Conservation (phyloP, 352 stramenopile genomes). For the Phytophthora rubi region DNA sequence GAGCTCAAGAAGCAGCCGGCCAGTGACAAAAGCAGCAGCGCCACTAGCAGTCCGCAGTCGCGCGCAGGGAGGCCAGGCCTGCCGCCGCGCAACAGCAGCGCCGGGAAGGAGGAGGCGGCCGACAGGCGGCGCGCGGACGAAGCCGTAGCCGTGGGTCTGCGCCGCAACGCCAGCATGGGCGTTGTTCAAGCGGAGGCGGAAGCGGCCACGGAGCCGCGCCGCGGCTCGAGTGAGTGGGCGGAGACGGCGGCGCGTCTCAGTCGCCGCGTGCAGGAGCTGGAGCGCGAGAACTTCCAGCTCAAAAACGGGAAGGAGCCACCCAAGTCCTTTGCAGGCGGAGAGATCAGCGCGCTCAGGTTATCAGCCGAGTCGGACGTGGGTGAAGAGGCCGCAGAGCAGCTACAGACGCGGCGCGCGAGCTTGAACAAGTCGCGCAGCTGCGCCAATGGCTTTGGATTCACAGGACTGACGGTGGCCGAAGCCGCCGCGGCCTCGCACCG, state of each 20-base stretch:
- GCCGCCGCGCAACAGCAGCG: conserved; percentile 22
- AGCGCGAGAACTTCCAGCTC: conserved; percentile 66
- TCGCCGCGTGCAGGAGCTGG: conserved; percentile 68
- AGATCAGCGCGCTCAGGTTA: conserved; percentile 30
- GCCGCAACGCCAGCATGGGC: conserved; percentile 16
- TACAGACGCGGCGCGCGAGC: conserved; percentile 15
- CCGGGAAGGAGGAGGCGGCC: conserved; percentile 5
- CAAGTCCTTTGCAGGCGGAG: conserved; percentile 48
- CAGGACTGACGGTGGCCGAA: conserved; percentile 67
- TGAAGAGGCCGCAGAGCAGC: conserved; percentile 8
- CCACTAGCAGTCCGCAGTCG: conserved; percentile 14
- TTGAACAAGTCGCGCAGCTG: conserved; percentile 72
- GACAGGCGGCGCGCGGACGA: conserved; percentile 13
- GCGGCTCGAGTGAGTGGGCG: conserved; percentile 52
- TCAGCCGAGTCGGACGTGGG: conserved; percentile 16
- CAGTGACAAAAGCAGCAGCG: conserved; percentile 22
- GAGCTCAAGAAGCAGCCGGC: conserved; percentile 9
- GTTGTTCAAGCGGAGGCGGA: background rate
- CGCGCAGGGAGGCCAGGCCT: conserved; percentile 1
- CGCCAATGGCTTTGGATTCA: conserved; percentile 56
- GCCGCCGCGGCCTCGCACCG: conserved; percentile 70
- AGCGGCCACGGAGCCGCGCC: conserved; percentile 11
- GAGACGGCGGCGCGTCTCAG: conserved; percentile 60
- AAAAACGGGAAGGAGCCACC: conserved; percentile 44
- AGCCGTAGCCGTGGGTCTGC: background rate